Percentiles rank a stretch among this genome's conserved stretches.
phyloP scores from a whole-genome alignment of 164 flowering plant genomes.

The Vitis amurensis region DNA sequence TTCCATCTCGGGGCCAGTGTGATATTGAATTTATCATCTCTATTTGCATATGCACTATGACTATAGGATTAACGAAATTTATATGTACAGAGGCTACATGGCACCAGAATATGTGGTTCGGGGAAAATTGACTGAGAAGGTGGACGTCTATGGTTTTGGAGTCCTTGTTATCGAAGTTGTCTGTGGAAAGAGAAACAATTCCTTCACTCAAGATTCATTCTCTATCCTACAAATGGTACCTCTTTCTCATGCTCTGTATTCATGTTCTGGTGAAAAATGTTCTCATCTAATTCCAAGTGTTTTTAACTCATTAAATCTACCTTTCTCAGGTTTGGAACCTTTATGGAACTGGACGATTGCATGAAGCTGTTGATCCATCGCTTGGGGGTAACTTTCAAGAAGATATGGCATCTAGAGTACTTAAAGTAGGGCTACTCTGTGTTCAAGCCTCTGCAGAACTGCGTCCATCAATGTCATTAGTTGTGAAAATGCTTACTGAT shows the following conservation, averaged over 20 bases:
- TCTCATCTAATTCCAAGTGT: not conserved
- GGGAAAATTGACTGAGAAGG: conserved; percentile 71
- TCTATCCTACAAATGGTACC: conserved; percentile 51
- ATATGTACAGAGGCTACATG: conserved; percentile 60
- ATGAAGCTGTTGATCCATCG: conserved; percentile 57
- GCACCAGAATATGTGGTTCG: conserved; percentile 65
- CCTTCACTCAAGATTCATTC: conserved; percentile 27
- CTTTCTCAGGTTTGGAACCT: conserved; percentile 63
- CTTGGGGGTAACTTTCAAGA: conserved; percentile 42
- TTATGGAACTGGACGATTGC: conserved; percentile 36
- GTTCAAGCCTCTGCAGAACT: conserved; percentile 70
- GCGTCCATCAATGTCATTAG: conserved; percentile 76
- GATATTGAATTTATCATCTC: too few relatives aligned
- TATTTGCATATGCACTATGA: too few relatives aligned
- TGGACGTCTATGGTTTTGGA: conserved; percentile 78
- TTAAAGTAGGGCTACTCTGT: conserved; percentile 74
- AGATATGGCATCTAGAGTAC: conserved; percentile 51
- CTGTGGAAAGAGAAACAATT: conserved; percentile 39
- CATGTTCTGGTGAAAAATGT: not conserved
- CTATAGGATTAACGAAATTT: not conserved
- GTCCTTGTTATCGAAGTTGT: conserved; percentile 61
- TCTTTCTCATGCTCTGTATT: not conserved
- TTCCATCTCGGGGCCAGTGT: too few relatives aligned
- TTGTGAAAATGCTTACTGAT: conserved; percentile 58
- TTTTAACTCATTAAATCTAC: not conserved